Base-by-base conservation (phyloP, 441 rosid genomes). In the Kokia cookei region DNA sequence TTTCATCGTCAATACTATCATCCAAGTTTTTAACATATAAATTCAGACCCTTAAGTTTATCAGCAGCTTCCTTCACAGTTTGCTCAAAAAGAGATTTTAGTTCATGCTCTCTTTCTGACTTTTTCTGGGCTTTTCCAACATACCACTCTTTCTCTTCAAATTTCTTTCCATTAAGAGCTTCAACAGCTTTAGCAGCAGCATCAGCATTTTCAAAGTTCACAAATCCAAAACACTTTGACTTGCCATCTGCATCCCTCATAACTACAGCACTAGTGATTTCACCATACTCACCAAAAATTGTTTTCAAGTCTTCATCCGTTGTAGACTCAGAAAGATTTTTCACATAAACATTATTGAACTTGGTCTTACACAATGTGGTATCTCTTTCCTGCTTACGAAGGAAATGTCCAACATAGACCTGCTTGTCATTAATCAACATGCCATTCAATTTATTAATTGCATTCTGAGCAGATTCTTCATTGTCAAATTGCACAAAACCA, bases 191-290 rank as follows among this genome's bases (percentile, higher is more conserved):
- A 61, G 89, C 89, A 62, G 94, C 92, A 54, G 84, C 92, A 65
- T 90, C 92, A 1, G 83, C 45, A 82, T 75, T 82, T 69, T 90
- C 91, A 75, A 86, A 90, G 76, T 90, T 90, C 13, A 90, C 92
- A 76, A 90, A 90, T 74, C 94, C 94, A 85, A 88, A 90, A 77
- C 92, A 82, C 73, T 85, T 90, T 35, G 94, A 90, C 75, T 88
- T 86, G 17, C 94, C 94, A 70, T 88, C 91, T 27, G 76, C 88
- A 75, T 90, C 92, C 79, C 82, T 88, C 91, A 90, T 90, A 47
- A 90, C 85, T 24, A 90, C 89, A 70, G 85, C 86, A 60, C 94
- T 90, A 3, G 90, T 86, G 37, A 86, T 88, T 40, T 73, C 48
- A 63, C 94, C 94, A 65, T 80, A 88, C 71, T 86, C 92, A 55